Conservation (phyloP, 371 early-diverging fungal genomes). For the Mucor sp. region DNA sequence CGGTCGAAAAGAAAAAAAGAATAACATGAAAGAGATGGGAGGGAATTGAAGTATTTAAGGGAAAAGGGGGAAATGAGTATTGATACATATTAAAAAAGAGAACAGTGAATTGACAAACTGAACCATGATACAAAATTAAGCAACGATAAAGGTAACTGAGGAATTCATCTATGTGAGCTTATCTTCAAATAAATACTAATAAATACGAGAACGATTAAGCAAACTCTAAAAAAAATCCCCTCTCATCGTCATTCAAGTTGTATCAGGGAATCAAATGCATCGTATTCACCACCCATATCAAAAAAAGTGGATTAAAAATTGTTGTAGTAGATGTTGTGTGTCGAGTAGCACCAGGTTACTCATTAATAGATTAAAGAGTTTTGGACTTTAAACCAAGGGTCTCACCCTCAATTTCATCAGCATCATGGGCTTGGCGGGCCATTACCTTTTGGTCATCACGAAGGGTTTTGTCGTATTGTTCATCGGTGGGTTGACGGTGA, state of each 20-base stretch:
- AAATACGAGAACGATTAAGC: background rate
- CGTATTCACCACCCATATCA: background rate
- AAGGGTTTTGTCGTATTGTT: slow-evolving; percentile 64
- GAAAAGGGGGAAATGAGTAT: background rate
- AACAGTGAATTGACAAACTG: background rate
- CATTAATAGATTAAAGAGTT: slow-evolving; percentile 1
- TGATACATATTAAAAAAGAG: slow-evolving; percentile 1
- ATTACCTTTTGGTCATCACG: slow-evolving; percentile 66
- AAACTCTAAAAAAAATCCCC: background rate
- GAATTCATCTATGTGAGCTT: background rate
- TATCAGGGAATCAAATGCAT: background rate
- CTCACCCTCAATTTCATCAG: slow-evolving; percentile 56
- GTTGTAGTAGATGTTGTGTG: background rate
- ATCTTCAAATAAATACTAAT: background rate
- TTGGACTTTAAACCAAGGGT: slow-evolving; percentile 13
- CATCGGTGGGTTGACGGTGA: slow-evolving; percentile 71
- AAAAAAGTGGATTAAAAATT: background rate
- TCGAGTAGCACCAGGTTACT: slow-evolving; percentile 8
- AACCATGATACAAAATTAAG: background rate
- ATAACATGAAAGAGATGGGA: background rate
- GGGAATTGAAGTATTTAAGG: background rate
- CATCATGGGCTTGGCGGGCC: slow-evolving; percentile 69
- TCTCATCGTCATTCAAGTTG: background rate
- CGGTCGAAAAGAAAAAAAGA: background rate
- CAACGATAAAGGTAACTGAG: background rate